These are phyloP conservation scores for Plasmopara muralis DNA, from an alignment of 352 stramenopile genomes.

Conservation along the genomic window DNA sequence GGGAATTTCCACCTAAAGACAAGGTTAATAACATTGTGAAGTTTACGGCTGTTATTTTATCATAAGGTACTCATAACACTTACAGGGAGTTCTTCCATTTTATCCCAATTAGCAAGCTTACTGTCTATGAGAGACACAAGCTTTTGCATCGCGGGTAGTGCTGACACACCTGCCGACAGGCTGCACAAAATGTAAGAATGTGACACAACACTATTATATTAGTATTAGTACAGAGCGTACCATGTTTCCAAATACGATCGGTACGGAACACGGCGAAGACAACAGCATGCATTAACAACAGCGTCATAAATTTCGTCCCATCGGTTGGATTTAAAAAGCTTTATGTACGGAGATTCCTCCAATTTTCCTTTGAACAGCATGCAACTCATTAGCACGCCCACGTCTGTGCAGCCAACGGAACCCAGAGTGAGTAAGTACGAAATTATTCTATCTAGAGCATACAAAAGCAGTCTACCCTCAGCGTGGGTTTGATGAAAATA, in stretches of 20 bases:
- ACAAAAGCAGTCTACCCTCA: slow-evolving; percentile 28
- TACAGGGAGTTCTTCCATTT: slow-evolving; percentile 69
- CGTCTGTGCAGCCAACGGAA: slow-evolving; percentile 31
- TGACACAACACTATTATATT: not conserved
- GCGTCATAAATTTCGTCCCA: slow-evolving; percentile 71
- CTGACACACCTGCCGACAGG: slow-evolving; percentile 60
- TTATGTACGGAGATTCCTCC: slow-evolving; percentile 73
- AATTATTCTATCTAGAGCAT: not conserved
- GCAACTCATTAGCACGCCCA: slow-evolving; percentile 74
- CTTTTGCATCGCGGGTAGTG: slow-evolving; percentile 72
- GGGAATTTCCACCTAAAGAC: slow-evolving; percentile 58
- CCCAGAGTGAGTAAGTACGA: slow-evolving; percentile 1
- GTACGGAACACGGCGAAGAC: slow-evolving; percentile 59
- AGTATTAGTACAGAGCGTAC: slow-evolving; percentile 18
- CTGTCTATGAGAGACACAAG: slow-evolving; percentile 71
- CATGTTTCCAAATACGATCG: slow-evolving; percentile 70
- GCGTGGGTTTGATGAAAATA: slow-evolving; percentile 55
- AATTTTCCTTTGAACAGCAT: slow-evolving; percentile 71
- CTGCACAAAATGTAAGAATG: slow-evolving; percentile 19
- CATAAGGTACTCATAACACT: slow-evolving; percentile 2
- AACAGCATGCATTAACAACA: slow-evolving; percentile 68
- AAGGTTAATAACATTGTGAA: slow-evolving; percentile 3
- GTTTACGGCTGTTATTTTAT: not conserved
- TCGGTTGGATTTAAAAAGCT: slow-evolving; percentile 53
- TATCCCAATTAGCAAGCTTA: slow-evolving; percentile 69